Conservation (phyloP, 306 rosid genomes). For the Hippophae tibetana region DNA sequence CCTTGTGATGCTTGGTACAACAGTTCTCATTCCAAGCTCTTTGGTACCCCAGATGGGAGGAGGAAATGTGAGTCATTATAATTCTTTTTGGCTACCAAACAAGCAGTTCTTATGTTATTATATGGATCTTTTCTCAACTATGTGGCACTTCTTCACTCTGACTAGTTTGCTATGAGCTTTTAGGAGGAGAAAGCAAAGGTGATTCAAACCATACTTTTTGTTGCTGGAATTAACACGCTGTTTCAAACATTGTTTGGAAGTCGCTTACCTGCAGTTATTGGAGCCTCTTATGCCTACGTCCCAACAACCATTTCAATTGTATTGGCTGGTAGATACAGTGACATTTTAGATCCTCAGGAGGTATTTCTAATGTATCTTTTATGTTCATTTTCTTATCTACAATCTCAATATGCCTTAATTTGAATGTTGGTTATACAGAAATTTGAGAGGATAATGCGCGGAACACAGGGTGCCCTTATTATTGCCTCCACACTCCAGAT, state of each 20-base stretch:
- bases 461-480: constrained; percentile 93
- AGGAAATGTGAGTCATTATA: constrained; percentile 62
- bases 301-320: constrained; percentile 91
- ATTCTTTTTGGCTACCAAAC: background rate
- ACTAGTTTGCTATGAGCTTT: constrained; percentile 12
- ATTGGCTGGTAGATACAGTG: constrained; percentile 83
- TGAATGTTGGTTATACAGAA: constrained; percentile 42
- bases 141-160: constrained; percentile 6
- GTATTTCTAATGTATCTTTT: constrained; percentile 28
- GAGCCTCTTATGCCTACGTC: constrained; percentile 81
- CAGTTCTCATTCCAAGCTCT: constrained; percentile 85
- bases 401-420: background rate
- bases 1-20: constrained; percentile 95
- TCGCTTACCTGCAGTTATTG: constrained; percentile 88
- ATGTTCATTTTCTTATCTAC: constrained; percentile 4
- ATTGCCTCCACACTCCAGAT: constrained; percentile 94
- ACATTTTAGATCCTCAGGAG: constrained; percentile 70
- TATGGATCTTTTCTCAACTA: background rate
- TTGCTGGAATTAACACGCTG: constrained; percentile 80
- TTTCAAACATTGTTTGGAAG: constrained; percentile 77
- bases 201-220: constrained; percentile 78
- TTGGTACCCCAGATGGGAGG: constrained; percentile 98
- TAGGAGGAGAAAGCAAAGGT: constrained; percentile 93
- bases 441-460: constrained; percentile 87
- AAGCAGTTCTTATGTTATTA: constrained; percentile 14